Evolutionary conservation across 2,329 filamentous ascomycete genomes (phyloP).

Genomic region (Domatiomyces catenatus): DNA sequence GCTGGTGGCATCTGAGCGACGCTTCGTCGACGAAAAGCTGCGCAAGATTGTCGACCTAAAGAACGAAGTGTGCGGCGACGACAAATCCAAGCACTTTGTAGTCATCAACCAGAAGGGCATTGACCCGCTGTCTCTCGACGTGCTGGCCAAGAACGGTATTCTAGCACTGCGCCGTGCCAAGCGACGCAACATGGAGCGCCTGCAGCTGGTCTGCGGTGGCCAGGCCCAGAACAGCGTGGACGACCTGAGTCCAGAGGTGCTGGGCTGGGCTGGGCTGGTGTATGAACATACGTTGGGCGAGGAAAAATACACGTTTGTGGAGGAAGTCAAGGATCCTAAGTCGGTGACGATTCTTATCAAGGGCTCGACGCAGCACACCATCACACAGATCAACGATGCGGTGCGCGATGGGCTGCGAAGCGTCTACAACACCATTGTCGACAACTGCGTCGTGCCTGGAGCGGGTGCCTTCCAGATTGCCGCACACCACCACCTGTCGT

Average conservation of each 20-base stretch:
- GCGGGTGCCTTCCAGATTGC: constrained; percentile 93
- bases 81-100: constrained; percentile 89
- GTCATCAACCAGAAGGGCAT: constrained; percentile 99
- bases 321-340: constrained; percentile 97
- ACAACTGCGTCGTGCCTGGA: constrained; percentile 84
- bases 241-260: constrained; percentile 68
- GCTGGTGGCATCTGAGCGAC: constrained; percentile 89
- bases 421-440: constrained; percentile 99
- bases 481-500: constrained; percentile 71
- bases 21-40: constrained; percentile 90
- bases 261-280: constrained; percentile 91
- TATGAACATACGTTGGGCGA: constrained; percentile 96
- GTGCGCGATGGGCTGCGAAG: constrained; percentile 87
- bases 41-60: constrained; percentile 96
- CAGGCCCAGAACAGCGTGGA: constrained; percentile 91
- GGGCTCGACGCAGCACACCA: constrained; percentile 92
- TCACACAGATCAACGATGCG: constrained; percentile 89
- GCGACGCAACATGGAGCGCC: constrained; percentile 95
- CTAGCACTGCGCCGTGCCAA: constrained; percentile 87
- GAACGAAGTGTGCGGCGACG: constrained; percentile 89
- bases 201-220: constrained; percentile 89
- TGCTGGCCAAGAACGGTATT: constrained; percentile 95
- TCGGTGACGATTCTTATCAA: constrained; percentile 96
- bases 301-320: constrained; percentile 97
- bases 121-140: constrained; percentile 86